Conservation (phyloP, 176 grass and related monocot genomes). For the Aegilops tauschii region DNA sequence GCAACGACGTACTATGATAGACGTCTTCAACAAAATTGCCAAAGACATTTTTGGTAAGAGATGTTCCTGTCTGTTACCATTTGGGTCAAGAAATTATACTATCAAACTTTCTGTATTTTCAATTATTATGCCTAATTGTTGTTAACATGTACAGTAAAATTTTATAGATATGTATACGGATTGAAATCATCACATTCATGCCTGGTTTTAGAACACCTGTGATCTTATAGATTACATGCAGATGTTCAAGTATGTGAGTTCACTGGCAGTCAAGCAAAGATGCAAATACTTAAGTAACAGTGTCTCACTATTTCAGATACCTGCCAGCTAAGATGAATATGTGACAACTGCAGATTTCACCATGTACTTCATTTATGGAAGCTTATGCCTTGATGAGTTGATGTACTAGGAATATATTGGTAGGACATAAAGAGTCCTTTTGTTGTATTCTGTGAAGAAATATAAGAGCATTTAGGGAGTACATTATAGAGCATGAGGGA, state of each 20-base stretch:
- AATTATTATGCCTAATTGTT: background rate
- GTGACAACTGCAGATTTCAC: background rate
- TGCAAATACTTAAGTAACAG: background rate
- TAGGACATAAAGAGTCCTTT: background rate
- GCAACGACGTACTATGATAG: slow-evolving; percentile 47
- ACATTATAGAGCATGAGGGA: slow-evolving; percentile 3
- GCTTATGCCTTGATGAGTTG: background rate
- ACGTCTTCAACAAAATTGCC: slow-evolving; percentile 56
- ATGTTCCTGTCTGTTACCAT: background rate
- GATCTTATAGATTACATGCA: slow-evolving; percentile 5
- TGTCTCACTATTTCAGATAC: background rate
- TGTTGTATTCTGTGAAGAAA: background rate
- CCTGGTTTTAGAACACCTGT: slow-evolving; percentile 8
- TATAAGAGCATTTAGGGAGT: too few relatives aligned
- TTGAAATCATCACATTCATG: background rate
- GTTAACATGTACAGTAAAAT: background rate
- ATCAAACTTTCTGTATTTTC: background rate
- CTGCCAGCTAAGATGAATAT: background rate
- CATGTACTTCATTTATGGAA: slow-evolving; percentile 9
- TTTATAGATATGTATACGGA: background rate
- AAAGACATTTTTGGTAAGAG: slow-evolving; percentile 63
- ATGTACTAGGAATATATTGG: background rate
- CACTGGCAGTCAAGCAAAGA: background rate
- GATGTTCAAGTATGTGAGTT: background rate
- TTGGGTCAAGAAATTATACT: background rate